Percentiles rank a stretch among this genome's conserved stretches.
Evolutionary conservation across 2,329 filamentous ascomycete genomes (phyloP).

Genomic region (Fusarium bulbicola): DNA sequence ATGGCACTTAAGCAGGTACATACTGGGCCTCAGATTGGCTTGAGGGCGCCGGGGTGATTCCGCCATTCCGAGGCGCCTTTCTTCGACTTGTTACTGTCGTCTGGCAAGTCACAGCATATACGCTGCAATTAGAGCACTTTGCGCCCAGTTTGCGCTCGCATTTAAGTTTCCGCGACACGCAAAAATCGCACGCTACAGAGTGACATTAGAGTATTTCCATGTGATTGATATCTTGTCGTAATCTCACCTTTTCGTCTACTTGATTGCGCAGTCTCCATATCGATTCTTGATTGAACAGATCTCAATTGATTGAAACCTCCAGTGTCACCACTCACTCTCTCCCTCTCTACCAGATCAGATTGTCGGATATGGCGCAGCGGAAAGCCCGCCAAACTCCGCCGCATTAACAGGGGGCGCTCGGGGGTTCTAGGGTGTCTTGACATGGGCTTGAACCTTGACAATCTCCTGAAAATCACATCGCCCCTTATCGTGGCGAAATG

Average conservation of each 20-base stretch:
- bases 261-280: constrained; percentile 19
- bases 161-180: constrained; percentile 52
- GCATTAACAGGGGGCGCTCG: background rate
- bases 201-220: background rate
- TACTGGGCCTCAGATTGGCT: background rate
- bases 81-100: constrained; percentile 17
- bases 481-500: constrained; percentile 8
- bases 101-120: constrained; percentile 48
- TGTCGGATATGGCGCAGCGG: constrained; percentile 11
- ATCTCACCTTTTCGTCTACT: constrained; percentile 34
- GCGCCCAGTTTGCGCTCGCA: constrained; percentile 49
- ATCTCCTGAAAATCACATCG: constrained; percentile 15
- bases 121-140: constrained; percentile 50
- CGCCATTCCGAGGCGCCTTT: constrained; percentile 8
- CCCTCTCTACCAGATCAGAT: background rate
- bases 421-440: background rate
- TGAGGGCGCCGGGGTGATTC: background rate
- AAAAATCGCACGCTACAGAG: constrained; percentile 48
- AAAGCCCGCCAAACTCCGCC: constrained; percentile 5
- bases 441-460: background rate
- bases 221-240: accelerated
- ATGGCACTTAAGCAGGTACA: background rate
- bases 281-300: background rate
- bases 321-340: background rate
- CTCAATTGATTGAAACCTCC: background rate